phyloP scores from a whole-genome alignment of 306 rosid species.

The Nissolia schottii region DNA sequence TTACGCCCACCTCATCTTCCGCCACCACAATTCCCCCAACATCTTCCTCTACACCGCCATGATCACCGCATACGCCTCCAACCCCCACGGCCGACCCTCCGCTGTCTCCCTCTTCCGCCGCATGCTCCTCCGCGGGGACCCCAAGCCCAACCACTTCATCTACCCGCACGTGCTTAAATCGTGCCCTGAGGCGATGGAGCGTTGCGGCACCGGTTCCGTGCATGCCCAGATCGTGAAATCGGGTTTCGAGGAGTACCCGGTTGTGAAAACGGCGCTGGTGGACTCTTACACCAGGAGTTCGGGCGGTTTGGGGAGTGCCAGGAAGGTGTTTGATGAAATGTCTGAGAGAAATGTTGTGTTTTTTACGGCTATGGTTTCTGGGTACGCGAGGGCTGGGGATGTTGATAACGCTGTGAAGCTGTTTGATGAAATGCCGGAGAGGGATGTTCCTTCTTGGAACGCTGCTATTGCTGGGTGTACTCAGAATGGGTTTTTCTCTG shows the following conservation, averaged over 20 bases:
- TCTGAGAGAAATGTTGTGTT: conserved; percentile 52
- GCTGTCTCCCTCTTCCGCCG: conserved; percentile 37
- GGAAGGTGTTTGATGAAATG: conserved; percentile 71
- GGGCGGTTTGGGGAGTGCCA: conserved; percentile 26
- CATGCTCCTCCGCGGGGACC: conserved; percentile 41
- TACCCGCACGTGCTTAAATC: conserved; percentile 63
- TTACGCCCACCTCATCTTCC: conserved; percentile 60
- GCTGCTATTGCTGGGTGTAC: conserved; percentile 70
- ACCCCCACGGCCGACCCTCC: conserved; percentile 24
- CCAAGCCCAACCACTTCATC: conserved; percentile 51
- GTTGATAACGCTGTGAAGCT: conserved; percentile 42
- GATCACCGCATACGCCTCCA: conserved; percentile 61
- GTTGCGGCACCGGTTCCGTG: conserved; percentile 25
- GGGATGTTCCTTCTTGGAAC: conserved; percentile 78
- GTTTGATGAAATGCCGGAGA: conserved; percentile 60
- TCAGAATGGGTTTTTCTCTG: conserved; percentile 65
- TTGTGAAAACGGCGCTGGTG: conserved; percentile 64
- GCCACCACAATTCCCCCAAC: conserved; percentile 48
- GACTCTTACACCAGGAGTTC: conserved; percentile 45
- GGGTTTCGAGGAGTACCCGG: conserved; percentile 51
- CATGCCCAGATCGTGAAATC: conserved; percentile 59
- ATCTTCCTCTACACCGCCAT: conserved; percentile 62
- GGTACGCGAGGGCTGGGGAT: conserved; percentile 58
- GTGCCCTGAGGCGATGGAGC: conserved; percentile 29
- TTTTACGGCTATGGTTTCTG: conserved; percentile 70